A percentile compares a stretch with the other conserved stretches of the same genome.
These are phyloP conservation scores for Cercospora zeae-maydis DNA, from an alignment of 2,329 filamentous ascomycete species.

Conservation along the genomic window DNA sequence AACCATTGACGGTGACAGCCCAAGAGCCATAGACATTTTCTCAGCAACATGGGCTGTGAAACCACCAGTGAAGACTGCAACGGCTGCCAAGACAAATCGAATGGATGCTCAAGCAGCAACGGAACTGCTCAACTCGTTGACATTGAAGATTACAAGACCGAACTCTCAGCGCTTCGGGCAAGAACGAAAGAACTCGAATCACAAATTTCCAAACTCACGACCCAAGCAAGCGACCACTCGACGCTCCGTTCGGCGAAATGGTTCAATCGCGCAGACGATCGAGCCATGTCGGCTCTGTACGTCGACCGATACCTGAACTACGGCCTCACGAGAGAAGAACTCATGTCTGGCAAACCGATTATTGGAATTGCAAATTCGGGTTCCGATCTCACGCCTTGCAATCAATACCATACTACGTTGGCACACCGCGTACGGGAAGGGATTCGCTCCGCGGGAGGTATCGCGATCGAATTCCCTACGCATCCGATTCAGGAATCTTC, in stretches of 20 bases:
- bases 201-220: slow-evolving; percentile 26
- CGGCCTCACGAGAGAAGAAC: slow-evolving; percentile 31
- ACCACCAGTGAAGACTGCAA: slow-evolving; percentile 19
- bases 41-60: slow-evolving; percentile 6
- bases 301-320: slow-evolving; percentile 34
- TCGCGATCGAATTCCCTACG: slow-evolving; percentile 35
- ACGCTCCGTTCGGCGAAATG: slow-evolving; percentile 31
- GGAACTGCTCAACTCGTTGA: slow-evolving; percentile 18
- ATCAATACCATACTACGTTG: slow-evolving; percentile 31
- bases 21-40: background rate
- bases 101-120: slow-evolving; percentile 11
- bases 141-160: slow-evolving; percentile 34
- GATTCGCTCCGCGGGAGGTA: slow-evolving; percentile 30
- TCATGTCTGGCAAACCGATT: slow-evolving; percentile 31
- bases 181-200: slow-evolving; percentile 32
- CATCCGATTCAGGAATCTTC: slow-evolving; percentile 35
- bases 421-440: slow-evolving; percentile 33
- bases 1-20: background rate
- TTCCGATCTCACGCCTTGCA: slow-evolving; percentile 34
- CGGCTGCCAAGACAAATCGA: slow-evolving; percentile 15
- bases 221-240: slow-evolving; percentile 12
- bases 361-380: slow-evolving; percentile 34
- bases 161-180: slow-evolving; percentile 29
- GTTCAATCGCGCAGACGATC: slow-evolving; percentile 31
- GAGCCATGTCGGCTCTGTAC: slow-evolving; percentile 33